These are phyloP conservation scores for Marvania coccoides DNA, from an alignment of 139 green algal species.

Conservation along the genomic window DNA sequence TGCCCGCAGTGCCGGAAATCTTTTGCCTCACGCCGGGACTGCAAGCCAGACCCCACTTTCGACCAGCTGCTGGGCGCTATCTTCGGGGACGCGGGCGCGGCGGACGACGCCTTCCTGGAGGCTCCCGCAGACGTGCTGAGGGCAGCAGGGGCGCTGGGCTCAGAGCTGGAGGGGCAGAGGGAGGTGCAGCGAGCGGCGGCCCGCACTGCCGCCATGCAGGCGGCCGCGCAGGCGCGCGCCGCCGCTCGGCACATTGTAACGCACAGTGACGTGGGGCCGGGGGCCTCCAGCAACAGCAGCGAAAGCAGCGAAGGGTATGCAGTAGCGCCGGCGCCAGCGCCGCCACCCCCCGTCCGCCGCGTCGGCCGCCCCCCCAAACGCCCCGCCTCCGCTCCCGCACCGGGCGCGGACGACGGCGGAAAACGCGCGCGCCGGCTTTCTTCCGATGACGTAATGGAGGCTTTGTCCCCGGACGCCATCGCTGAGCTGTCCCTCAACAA, in stretches of 20 bases:
- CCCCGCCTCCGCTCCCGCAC: background rate
- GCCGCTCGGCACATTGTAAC: too few relatives aligned
- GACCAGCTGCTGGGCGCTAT: constrained; percentile 27
- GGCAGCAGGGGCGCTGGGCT: constrained; percentile 1
- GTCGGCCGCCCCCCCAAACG: too few relatives aligned
- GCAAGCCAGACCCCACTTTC: constrained; percentile 28
- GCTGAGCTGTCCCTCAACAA: too few relatives aligned
- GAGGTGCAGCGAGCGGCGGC: background rate
- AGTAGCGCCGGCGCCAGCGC: too few relatives aligned
- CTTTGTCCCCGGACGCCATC: too few relatives aligned
- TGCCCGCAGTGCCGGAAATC: constrained; percentile 35
- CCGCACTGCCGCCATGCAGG: background rate
- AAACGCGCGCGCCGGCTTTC: too few relatives aligned
- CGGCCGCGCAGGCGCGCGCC: too few relatives aligned
- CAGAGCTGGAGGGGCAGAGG: background rate
- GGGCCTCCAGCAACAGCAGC: too few relatives aligned
- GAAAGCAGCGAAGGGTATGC: too few relatives aligned
- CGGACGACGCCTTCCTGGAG: constrained; percentile 19
- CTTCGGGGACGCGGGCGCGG: constrained; percentile 21
- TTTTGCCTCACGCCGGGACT: constrained; percentile 35
- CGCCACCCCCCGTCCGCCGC: too few relatives aligned
- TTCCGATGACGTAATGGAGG: too few relatives aligned
- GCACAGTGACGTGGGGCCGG: too few relatives aligned
- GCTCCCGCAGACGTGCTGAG: background rate
- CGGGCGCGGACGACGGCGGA: background rate